phyloP scores from a whole-genome alignment of 495 filamentous ascomycete species.

The Penicillium parvum region DNA sequence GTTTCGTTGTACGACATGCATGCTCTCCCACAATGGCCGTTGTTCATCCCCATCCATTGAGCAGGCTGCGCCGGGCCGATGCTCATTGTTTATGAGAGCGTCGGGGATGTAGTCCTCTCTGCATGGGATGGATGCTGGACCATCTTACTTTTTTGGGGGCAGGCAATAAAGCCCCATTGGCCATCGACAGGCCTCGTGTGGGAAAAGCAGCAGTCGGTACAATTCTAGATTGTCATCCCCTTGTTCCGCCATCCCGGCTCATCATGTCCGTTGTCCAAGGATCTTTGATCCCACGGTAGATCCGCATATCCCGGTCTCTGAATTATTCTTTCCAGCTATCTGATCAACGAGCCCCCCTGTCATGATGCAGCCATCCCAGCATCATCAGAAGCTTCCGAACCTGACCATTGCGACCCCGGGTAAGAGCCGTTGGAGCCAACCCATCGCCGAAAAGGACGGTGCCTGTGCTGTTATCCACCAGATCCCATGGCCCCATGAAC shows the following conservation, averaged over 20 bases:
- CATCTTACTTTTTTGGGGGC: conserved; percentile 4
- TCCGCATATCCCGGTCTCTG: conserved; percentile 8
- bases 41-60: conserved; percentile 9
- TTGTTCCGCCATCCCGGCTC: conserved; percentile 10
- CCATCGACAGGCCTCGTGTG: conserved; percentile 1
- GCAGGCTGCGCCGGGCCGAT: conserved; percentile 21
- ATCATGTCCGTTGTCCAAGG: conserved; percentile 24
- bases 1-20: conserved; percentile 8
- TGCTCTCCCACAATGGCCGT: conserved; percentile 2
- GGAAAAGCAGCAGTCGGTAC: conserved; percentile 4
- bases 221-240: conserved; percentile 11
- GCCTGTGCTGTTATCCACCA: not conserved
- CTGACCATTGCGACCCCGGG: conserved; percentile 1
- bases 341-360: not conserved
- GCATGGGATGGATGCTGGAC: conserved; percentile 3
- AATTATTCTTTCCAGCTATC: conserved; percentile 1
- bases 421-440: conserved; percentile 3
- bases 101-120: conserved; percentile 6
- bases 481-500: conserved; percentile 7
- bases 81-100: not conserved
- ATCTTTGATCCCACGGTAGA: conserved; percentile 12
- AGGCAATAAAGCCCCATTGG: conserved; percentile 9
- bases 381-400: not conserved
- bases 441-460: not conserved
- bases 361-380: conserved; percentile 2